phyloP scores from a whole-genome alignment of 2,329 filamentous ascomycete genomes.

The Botrytis hyacinthi region DNA sequence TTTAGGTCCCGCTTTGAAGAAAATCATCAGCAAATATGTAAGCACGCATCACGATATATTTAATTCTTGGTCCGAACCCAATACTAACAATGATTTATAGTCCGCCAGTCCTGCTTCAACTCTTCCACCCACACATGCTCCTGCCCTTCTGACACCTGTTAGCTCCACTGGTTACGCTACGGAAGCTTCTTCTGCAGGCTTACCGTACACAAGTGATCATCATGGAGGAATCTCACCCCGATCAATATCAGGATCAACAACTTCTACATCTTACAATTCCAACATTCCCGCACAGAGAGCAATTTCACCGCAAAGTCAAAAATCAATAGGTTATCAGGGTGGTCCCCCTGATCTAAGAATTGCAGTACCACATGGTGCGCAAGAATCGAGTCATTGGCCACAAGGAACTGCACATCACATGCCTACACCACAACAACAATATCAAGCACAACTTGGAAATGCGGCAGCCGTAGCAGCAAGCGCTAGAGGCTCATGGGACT shows the following conservation, averaged over 20 bases:
- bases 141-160: slow-evolving; percentile 37
- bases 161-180: slow-evolving; percentile 38
- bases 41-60: slow-evolving; percentile 22
- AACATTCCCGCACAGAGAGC: slow-evolving; percentile 31
- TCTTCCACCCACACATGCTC: slow-evolving; percentile 31
- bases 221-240: slow-evolving; percentile 37
- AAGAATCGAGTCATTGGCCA: slow-evolving; percentile 35
- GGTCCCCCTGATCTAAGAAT: slow-evolving; percentile 37
- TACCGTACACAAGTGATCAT: slow-evolving; percentile 35
- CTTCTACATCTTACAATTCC: slow-evolving; percentile 31
- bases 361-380: slow-evolving; percentile 30
- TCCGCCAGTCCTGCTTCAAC: slow-evolving; percentile 39
- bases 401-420: slow-evolving; percentile 33
- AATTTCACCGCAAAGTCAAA: slow-evolving; percentile 35
- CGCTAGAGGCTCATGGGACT: slow-evolving; percentile 37
- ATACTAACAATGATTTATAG: slow-evolving; percentile 28
- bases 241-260: slow-evolving; percentile 36
- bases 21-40: slow-evolving; percentile 94
- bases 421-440: slow-evolving; percentile 29
- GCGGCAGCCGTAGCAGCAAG: slow-evolving; percentile 21
- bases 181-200: slow-evolving; percentile 33
- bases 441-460: slow-evolving; percentile 29
- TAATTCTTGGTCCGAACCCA: background rate
- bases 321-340: slow-evolving; percentile 30
- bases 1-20: slow-evolving; percentile 81